These are phyloP conservation scores for Botrytis fragariae DNA, from an alignment of 2,329 filamentous ascomycete genomes.

Conservation along the genomic window DNA sequence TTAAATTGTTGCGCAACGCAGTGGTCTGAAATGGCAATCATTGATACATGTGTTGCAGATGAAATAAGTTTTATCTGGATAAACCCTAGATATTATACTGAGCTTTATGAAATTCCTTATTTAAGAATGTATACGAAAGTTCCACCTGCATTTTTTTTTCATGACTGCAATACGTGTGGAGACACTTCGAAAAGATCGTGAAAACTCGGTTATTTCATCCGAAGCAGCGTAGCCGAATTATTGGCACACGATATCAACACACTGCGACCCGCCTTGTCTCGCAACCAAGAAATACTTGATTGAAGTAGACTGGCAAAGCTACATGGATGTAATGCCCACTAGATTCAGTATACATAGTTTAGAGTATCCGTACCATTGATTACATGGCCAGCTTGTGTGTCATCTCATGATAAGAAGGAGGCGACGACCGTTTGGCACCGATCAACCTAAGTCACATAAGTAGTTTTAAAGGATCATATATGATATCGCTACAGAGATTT, in stretches of 20 bases:
- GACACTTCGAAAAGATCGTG: not conserved
- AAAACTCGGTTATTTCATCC: not conserved
- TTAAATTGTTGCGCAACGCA: not conserved
- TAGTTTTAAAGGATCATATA: not conserved
- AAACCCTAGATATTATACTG: not conserved
- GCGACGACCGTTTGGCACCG: not conserved
- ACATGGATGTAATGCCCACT: not conserved
- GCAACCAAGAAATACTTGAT: not conserved
- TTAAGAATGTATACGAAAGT: not conserved
- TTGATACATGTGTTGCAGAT: not conserved
- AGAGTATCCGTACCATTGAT: not conserved
- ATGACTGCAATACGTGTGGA: not conserved
- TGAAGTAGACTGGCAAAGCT: not conserved
- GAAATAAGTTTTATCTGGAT: not conserved
- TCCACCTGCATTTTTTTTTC: not conserved
- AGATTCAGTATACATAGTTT: not conserved
- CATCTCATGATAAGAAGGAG: not conserved
- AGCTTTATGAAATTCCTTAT: not conserved
- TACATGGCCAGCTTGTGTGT: not conserved
- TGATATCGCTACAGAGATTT: not conserved
- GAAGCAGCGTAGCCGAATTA: not conserved
- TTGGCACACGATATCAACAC: not conserved
- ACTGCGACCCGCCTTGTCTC: not conserved
- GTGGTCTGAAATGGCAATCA: not conserved
- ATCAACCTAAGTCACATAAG: not conserved